Base-by-base conservation (phyloP, 805 yeast genomes). In the Metschnikowia kofuensis region DNA sequence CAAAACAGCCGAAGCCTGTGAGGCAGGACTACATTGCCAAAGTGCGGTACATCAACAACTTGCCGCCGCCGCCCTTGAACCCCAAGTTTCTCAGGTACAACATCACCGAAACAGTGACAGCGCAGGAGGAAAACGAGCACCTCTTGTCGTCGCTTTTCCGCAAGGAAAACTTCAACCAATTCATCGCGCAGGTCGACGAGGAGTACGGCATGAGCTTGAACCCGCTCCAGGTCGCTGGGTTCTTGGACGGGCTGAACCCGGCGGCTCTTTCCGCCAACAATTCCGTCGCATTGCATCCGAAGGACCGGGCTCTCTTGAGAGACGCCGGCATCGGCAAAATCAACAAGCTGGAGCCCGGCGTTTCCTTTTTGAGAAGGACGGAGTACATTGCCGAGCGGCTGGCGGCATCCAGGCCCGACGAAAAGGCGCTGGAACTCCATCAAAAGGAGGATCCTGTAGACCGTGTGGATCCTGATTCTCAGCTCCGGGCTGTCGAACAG, bases 41-140 rank as follows among this genome's bases (percentile, higher is more conserved):
- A 57, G 80, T 87, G 46, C 79, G 96, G 61, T 92, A 90, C 66
- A 81, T 81, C 50, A 94, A 94, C 65, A 87, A 82, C 60, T 75
- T 94, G 26, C 99, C 99, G 6, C 91, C 97, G 2, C 98, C 98
- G 9, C 86, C 92, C 26, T 77, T 94, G 52, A 89, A 96, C 40
- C 97, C 99, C 30, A 89, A 87, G 64, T 77, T 91, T 48, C 67
- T 94, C 45, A 79, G 83, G 43, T 79, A 83, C 55, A 64, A 69
- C 60, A 62, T 71, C 27, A 70, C 73, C 11, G 72, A 68, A 45
- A 57, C 54, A 41, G 55, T 58, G 37, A 64, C 63, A 64, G 71
- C 67, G 57, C 75, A 60, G 42, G 58, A 61, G 41, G 78, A 75
- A 50, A 63, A 67, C 13, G 71, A 68, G 50, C 78, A 78, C 46